Base-by-base conservation (phyloP, 805 yeast genomes). In the Candida hispaniensis region DNA sequence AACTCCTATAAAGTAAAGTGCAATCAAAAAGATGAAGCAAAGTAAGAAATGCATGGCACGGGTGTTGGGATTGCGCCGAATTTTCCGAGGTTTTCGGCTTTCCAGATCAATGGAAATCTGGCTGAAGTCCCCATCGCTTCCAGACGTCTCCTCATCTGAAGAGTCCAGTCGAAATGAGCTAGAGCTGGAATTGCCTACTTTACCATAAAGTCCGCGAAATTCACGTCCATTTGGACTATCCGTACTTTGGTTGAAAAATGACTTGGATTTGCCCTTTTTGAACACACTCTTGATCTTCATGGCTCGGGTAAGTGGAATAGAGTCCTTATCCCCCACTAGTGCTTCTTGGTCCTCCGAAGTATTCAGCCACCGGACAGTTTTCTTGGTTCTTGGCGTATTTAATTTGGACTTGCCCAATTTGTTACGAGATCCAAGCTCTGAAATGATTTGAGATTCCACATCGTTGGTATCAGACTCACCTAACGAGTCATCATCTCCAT, bases 191-290 rank as follows among this genome's bases (percentile, higher is more conserved):
- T 32, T 32, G 28, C 24, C 18, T n/a, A n/a, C n/a, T n/a, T n/a
- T n/a, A n/a, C n/a, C n/a, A n/a, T n/a, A n/a, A n/a, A n/a, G n/a
- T n/a, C n/a, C n/a, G n/a, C n/a, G n/a, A n/a, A n/a, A n/a, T n/a
- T n/a, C n/a, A n/a, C n/a, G n/a, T n/a, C n/a, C n/a, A n/a, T n/a
- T n/a, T n/a, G n/a, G n/a, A n/a, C n/a, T n/a, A n/a, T n/a, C n/a
- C n/a, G n/a, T n/a, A n/a, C n/a, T n/a, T n/a, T n/a, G n/a, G n/a
- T n/a, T n/a, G n/a, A n/a, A n/a, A n/a, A n/a, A n/a, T n/a, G 24
- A 32, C 16, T 32, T 32, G 23, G 28, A 23, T 25, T 32, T 32
- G 36, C 36, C 36, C 23, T 32, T 32, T 32, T 32, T 32, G 22
- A 32, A 23, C 28, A 32, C 24, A 14, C 28, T 23, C 18, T 32